These are phyloP conservation scores for Pistacia vera DNA, from an alignment of 345 rosid species.

Conservation along the genomic window DNA sequence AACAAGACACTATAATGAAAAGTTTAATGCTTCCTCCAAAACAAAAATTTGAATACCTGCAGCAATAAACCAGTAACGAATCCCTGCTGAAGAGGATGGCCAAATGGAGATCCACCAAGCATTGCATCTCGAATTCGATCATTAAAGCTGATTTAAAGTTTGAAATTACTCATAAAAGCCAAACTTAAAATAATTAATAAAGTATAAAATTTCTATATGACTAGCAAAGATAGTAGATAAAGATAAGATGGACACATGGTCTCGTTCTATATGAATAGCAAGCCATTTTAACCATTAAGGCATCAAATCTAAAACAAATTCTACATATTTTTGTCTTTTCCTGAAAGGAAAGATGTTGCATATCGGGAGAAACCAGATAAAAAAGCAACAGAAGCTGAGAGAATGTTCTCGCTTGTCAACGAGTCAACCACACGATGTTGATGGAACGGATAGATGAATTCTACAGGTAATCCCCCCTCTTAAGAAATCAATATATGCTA, in stretches of 20 bases:
- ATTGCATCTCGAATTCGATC: conserved; percentile 97
- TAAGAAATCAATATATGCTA: neutral
- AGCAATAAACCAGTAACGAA: conserved; percentile 80
- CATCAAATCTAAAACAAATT: neutral
- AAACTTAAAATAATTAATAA: too few relatives aligned
- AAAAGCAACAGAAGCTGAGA: conserved; percentile 1
- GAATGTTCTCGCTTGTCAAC: conserved; percentile 11
- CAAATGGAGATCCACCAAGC: conserved; percentile 99
- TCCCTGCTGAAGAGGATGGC: conserved; percentile 97
- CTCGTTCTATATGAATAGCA: neutral
- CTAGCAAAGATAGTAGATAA: neutral
- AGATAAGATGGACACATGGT: neutral
- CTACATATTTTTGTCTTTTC: neutral
- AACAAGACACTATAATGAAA: neutral
- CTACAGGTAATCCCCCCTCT: conserved; percentile 1
- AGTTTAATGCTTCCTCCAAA: conserved; percentile 1
- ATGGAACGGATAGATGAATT: neutral
- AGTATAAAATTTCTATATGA: neutral
- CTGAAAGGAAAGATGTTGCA: neutral
- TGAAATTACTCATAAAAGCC: conserved; percentile 12
- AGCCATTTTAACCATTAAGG: neutral
- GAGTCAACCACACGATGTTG: neutral
- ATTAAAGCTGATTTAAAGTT: conserved; percentile 68
- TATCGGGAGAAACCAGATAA: neutral
- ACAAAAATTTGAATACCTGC: conserved; percentile 52